Base-by-base conservation (phyloP, 495 filamentous ascomycete genomes). In the Usnea hakonensis region DNA sequence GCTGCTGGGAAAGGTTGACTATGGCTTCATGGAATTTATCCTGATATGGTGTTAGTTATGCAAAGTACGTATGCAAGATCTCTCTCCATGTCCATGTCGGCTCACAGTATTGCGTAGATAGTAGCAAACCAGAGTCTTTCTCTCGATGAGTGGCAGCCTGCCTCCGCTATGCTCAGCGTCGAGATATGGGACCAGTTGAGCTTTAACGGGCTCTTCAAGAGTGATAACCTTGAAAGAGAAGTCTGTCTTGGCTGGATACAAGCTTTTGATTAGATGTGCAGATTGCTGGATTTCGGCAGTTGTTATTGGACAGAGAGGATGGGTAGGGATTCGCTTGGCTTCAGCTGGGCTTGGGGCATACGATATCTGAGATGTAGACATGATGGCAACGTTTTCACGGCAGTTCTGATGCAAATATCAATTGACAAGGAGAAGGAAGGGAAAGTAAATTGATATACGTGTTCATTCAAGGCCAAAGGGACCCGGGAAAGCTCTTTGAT, bases 21-120 rank as follows among this genome's bases (percentile, higher is more conserved):
- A 85, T 69, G 17, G 85, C 83, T 71, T 89, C 87, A 63, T 88
- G 86, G 46, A 88, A 74, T 71, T 85, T 86, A 69, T 84, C 79
- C 84, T 87, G 60, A 26, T 50, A 11, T 21, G 6, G 37, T 40
- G 26, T 52, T 30, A 41, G 40, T 63, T 5, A 21, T 26, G 26
- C 40, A 19, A 16, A 8, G 21, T 11, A 30, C 30, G 26, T n/a
- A 17, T 36, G 2, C 14, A 36, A 26, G 57, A 28, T 14, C 5
- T 28, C 5, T 28, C n/a, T 57, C 14, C 32, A 56, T 38, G 35
- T 57, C 33, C 16, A 16, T 9, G 48, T 41, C 43, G 17, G 67
- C 77, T 70, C 69, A 85, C 84, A 41, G 86, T 88, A 57, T 81
- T 81, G 43, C 78, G 74, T 65, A 89, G 73, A 64, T 87, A 88